Base-by-base conservation (phyloP, 768 basidiomycete species). In the Trametes cinnabarina region DNA sequence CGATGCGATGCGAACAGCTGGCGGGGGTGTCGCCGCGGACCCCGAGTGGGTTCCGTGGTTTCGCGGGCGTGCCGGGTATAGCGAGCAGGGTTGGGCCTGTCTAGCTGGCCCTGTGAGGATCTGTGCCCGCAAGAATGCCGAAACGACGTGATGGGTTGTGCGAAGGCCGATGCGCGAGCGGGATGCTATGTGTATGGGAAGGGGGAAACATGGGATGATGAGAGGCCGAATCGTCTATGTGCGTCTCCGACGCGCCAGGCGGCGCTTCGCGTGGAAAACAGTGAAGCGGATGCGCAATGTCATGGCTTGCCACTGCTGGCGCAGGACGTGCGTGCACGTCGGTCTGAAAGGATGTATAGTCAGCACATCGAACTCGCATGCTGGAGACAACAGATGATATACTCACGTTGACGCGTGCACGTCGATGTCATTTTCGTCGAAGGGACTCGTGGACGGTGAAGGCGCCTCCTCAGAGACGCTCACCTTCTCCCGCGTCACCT, bases 231-330 rank as follows among this genome's bases (percentile, higher is more conserved):
- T 25, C 44, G 39, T 58, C 50, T 59, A 60, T 43, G 55, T 57
- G 49, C 41, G 58, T 49, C 52, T 48, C 22, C 63, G 61, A 47
- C 63, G 62, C 28, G 47, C 53, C 49, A 69, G 54, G 35, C 66
- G 61, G 28, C 77, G 76, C 58, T 78, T 77, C 19, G 76, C 78
- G 51, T 84, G 73, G 69, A 86, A 87, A 41, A 87, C 70, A 55
- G 76, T 72, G 64, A 87, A 86, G 41, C 83, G 76, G 28, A 86
- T 62, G 56, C 82, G 71, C 20, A 87, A 77, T 0, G 76, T 68
- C 26, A 86, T 60, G 9, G 84, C 83, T 63, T 85, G 82, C 85
- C 86, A 87, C 56, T 85, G 81, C 9, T 81, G 74, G 55, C 75
- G 73, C 41, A 87, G 69, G 46, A 71, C 73, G 66, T 85, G 75